These are phyloP conservation scores for Hypomyces perniciosus DNA, from an alignment of 2,329 filamentous ascomycete species.

Conservation along the genomic window DNA sequence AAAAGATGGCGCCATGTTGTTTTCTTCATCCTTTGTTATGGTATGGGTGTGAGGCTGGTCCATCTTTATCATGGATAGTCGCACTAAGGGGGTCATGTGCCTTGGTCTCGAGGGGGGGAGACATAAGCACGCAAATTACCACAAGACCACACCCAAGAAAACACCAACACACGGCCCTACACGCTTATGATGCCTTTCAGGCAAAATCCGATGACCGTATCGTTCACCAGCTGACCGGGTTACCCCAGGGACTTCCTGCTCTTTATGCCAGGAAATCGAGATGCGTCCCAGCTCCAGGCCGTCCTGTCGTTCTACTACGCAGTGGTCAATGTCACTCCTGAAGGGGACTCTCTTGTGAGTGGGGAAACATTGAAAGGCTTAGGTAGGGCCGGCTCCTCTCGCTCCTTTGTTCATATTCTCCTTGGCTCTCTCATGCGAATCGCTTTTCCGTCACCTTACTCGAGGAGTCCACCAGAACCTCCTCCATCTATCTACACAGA, in stretches of 20 bases:
- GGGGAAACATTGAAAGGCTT: constrained; percentile 87
- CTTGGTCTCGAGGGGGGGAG: constrained; percentile 9
- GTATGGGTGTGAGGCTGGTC: constrained; percentile 1
- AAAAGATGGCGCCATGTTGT: constrained; percentile 6
- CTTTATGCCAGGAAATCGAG: constrained; percentile 65
- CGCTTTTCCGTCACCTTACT: constrained; percentile 42
- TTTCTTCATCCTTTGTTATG: constrained; percentile 10
- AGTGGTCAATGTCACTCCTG: constrained; percentile 80
- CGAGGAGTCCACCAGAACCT: constrained; percentile 11
- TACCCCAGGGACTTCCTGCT: constrained; percentile 75
- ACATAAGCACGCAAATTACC: constrained; percentile 3
- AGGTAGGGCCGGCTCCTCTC: constrained; percentile 67
- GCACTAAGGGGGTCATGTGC: constrained; percentile 19
- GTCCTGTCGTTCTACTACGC: constrained; percentile 89
- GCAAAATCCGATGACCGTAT: constrained; percentile 18
- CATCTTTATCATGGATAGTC: constrained; percentile 6
- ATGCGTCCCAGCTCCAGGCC: constrained; percentile 66
- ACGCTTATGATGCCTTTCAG: neutral
- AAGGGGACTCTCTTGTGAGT: constrained; percentile 89
- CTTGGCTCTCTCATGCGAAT: constrained; percentile 72
- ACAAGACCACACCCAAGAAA: constrained; percentile 5
- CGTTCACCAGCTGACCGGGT: constrained; percentile 14
- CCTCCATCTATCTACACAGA: constrained; percentile 9
- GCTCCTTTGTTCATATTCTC: constrained; percentile 59
- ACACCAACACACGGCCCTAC: neutral